phyloP scores from a whole-genome alignment of 78 protist species.

The Paratrimastix pyriformis region DNA sequence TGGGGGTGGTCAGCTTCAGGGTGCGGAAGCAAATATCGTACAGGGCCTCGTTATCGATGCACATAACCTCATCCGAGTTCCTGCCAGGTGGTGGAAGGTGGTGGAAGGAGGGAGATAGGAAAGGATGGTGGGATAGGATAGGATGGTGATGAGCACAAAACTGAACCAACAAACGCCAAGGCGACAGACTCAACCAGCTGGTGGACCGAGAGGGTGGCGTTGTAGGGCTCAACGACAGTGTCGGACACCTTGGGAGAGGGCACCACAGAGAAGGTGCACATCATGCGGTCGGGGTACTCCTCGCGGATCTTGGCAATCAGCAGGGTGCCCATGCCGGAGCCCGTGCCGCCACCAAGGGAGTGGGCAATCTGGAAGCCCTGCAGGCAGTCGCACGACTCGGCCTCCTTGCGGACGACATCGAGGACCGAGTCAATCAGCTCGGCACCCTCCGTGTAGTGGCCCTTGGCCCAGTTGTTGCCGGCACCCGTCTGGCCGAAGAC shows the following conservation, averaged over 20 bases:
- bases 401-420: constrained; percentile 15
- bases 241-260: constrained; percentile 96
- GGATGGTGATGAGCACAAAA: too few relatives aligned
- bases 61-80: constrained; percentile 85
- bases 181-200: constrained; percentile 92
- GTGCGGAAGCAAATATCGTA: constrained; percentile 89
- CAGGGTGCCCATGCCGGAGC: constrained; percentile 50
- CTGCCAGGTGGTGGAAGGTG: too few relatives aligned
- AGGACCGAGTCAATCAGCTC: background rate
- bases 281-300: constrained; percentile 93
- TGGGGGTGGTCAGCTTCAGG: constrained; percentile 79
- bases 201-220: constrained; percentile 90
- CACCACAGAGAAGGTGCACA: constrained; percentile 88
- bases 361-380: constrained; percentile 7
- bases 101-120: too few relatives aligned
- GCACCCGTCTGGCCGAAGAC: constrained; percentile 5
- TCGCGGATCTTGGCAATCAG: constrained; percentile 72
- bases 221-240: constrained; percentile 97
- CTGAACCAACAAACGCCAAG: too few relatives aligned
- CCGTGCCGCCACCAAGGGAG: constrained; percentile 55
- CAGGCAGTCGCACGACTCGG: constrained; percentile 10
- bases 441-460: constrained; percentile 73
- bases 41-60: constrained; percentile 95
- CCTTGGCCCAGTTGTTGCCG: constrained; percentile 56
- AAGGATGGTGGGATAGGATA: too few relatives aligned